phyloP scores from a whole-genome alignment of 352 stramenopile species.

The Phytopythium helicoides region DNA sequence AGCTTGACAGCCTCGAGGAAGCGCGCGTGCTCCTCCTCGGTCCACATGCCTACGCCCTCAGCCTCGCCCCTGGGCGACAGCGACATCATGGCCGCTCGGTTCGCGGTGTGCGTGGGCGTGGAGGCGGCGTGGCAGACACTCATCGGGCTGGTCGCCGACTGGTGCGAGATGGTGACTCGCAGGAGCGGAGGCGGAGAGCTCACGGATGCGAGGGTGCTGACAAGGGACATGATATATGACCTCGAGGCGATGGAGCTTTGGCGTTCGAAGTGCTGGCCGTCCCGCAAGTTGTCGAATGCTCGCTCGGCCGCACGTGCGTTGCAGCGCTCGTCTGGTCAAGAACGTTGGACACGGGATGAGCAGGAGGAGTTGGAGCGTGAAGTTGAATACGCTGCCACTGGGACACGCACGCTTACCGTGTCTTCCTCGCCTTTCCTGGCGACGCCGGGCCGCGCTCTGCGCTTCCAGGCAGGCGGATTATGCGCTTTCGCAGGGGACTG shows the following conservation, averaged over 20 bases:
- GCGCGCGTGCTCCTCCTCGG: constrained; percentile 61
- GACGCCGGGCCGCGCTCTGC: not conserved
- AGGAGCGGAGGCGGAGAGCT: not conserved
- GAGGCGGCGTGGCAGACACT: constrained; percentile 1
- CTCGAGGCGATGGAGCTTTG: not conserved
- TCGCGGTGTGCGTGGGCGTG: constrained; percentile 1
- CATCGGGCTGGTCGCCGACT: constrained; percentile 15
- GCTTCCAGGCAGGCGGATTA: not conserved
- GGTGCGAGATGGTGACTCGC: constrained; percentile 14
- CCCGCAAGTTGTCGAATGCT: constrained; percentile 5
- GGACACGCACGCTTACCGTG: constrained; percentile 2
- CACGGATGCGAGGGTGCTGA: not conserved
- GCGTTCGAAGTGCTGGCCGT: constrained; percentile 2
- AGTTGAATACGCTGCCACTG: not conserved
- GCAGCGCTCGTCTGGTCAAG: not conserved
- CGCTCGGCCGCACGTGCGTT: too few species aligned
- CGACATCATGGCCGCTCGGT: not conserved
- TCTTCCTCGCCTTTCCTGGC: not conserved
- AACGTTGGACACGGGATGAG: constrained; percentile 5
- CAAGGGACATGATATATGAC: constrained; percentile 6
- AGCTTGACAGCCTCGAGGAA: constrained; percentile 78
- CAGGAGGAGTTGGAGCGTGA: not conserved
- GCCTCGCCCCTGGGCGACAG: constrained; percentile 6
- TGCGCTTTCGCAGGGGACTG: not conserved
- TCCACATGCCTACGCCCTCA: constrained; percentile 51